A percentile compares a stretch with the other conserved stretches of the same genome.
Conservation (phyloP, 495 filamentous ascomycete species). For the Aspergillus campestris region DNA sequence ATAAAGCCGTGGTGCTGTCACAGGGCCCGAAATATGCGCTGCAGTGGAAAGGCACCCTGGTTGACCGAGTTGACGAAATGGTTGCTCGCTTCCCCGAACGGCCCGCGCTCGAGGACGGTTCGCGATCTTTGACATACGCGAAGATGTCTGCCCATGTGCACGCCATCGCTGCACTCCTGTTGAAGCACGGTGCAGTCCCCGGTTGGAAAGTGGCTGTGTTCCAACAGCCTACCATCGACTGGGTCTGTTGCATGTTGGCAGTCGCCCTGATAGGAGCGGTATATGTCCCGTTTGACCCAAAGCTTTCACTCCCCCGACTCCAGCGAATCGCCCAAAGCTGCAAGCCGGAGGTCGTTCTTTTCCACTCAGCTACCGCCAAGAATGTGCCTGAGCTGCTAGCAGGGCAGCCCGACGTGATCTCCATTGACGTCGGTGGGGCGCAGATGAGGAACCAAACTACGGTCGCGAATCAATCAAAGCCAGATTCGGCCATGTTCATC, state of each 20-base stretch:
- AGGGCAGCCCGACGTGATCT: not conserved
- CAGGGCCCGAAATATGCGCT: not conserved
- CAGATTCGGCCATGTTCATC: too few relatives aligned
- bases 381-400: not conserved
- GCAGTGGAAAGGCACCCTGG: constrained; percentile 22
- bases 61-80: constrained; percentile 16
- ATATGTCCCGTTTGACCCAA: constrained; percentile 44
- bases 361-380: not conserved
- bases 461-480: too few relatives aligned
- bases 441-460: constrained; percentile 1
- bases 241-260: constrained; percentile 43
- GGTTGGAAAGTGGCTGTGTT: constrained; percentile 13
- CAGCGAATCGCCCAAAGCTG: constrained; percentile 15
- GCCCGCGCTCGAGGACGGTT: too few relatives aligned
- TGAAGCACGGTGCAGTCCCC: constrained; percentile 14
- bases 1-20: not conserved
- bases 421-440: not conserved
- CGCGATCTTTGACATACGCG: too few relatives aligned
- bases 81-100: too few relatives aligned
- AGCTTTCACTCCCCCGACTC: constrained; percentile 24
- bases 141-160: too few relatives aligned
- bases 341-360: constrained; percentile 13
- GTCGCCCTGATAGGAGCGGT: constrained; percentile 37
- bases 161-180: constrained; percentile 14
- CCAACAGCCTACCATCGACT: constrained; percentile 26